Evolutionary conservation across 768 basidiomycete species (phyloP).

Genomic region (Pleurotus salmoneostramineus): DNA sequence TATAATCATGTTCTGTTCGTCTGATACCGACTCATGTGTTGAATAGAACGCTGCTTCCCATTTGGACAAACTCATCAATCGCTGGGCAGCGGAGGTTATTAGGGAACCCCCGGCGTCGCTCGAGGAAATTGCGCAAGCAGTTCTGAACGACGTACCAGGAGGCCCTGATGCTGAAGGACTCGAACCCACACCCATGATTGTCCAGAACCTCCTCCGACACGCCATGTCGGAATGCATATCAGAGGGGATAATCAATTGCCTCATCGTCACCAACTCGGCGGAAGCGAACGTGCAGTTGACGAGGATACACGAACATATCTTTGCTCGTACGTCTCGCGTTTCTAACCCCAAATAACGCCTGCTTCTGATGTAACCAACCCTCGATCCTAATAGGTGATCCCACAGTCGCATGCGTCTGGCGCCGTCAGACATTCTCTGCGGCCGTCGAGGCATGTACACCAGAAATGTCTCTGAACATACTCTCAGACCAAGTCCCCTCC

Average conservation of each 20-base stretch:
- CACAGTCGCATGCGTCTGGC: constrained; percentile 87
- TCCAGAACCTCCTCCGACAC: constrained; percentile 78
- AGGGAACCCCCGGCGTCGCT: constrained; percentile 52
- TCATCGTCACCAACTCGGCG: constrained; percentile 80
- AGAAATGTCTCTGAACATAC: constrained; percentile 63
- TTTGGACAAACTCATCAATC: constrained; percentile 79
- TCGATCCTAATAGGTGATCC: constrained; percentile 58
- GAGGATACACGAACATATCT: constrained; percentile 85
- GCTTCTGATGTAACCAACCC: neutral
- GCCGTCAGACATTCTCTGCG: constrained; percentile 85
- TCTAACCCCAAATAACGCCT: neutral
- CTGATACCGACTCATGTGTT: constrained; percentile 2
- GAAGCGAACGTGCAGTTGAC: constrained; percentile 85
- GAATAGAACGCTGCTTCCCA: constrained; percentile 74
- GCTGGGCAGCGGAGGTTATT: constrained; percentile 81
- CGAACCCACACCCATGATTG: constrained; percentile 60
- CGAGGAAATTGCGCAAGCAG: constrained; percentile 50
- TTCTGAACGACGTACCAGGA: constrained; percentile 54
- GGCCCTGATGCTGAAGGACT: constrained; percentile 40
- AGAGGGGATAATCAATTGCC: constrained; percentile 78
- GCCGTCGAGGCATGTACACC: constrained; percentile 76
- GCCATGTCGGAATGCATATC: constrained; percentile 74
- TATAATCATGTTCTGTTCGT: constrained; percentile 1
- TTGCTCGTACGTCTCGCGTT: constrained; percentile 50
- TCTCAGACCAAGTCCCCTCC: constrained; percentile 68